These are phyloP conservation scores for Marvania coccoides DNA, from an alignment of 139 green algal genomes.

Conservation along the genomic window DNA sequence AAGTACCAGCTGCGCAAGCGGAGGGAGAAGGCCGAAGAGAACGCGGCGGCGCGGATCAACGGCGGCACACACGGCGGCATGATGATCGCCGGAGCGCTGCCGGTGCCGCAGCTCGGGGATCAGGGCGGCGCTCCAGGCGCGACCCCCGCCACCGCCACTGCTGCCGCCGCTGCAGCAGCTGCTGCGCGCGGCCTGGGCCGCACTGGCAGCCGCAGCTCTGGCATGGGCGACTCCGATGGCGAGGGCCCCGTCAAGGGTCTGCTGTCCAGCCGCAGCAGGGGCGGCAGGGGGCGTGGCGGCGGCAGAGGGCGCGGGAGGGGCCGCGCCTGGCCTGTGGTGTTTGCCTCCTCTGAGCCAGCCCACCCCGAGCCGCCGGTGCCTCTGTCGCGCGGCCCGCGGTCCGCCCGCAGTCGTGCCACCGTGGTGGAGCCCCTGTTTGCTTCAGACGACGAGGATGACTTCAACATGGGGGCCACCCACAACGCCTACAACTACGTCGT, in stretches of 20 bases:
- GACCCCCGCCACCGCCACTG: not conserved
- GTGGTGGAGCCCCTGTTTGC: not conserved
- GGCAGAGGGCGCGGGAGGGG: not conserved
- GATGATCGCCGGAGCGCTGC: not conserved
- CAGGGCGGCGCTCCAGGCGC: not conserved
- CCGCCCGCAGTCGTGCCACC: not conserved
- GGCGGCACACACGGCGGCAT: constrained; percentile 3
- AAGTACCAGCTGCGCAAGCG: constrained; percentile 90
- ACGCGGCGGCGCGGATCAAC: constrained; percentile 3
- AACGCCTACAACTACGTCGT: too few relatives aligned
- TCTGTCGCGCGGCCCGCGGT: not conserved
- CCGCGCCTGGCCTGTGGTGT: not conserved
- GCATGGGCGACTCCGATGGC: not conserved
- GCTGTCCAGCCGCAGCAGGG: not conserved
- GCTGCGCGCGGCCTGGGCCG: not conserved
- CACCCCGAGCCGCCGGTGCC: not conserved
- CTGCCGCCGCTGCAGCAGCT: not conserved
- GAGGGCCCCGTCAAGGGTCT: not conserved
- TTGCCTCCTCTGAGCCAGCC: not conserved
- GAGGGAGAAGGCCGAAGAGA: constrained; percentile 48
- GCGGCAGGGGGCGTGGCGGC: not conserved
- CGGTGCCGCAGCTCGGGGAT: not conserved
- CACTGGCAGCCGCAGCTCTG: not conserved
- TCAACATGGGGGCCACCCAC: too few relatives aligned
- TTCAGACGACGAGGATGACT: not conserved